Evolutionary conservation across 495 filamentous ascomycete species (phyloP).

Genomic region (Barbatosphaeria neglecta): DNA sequence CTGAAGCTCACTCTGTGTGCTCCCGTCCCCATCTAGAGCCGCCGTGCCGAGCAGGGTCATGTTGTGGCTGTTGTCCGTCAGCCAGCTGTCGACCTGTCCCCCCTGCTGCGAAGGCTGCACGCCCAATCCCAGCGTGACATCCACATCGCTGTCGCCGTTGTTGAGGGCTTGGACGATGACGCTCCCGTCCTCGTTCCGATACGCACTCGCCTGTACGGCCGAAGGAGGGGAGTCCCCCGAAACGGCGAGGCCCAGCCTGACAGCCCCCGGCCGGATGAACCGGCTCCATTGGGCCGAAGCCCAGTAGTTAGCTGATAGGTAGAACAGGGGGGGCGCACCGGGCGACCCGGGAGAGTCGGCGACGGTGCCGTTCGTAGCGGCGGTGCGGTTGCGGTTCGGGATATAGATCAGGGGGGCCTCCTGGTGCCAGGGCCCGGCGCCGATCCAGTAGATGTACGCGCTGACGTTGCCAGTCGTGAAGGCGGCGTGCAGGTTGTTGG

Average conservation of each 20-base stretch:
- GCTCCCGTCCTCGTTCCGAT: constrained; percentile 3
- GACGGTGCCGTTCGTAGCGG: too few species aligned
- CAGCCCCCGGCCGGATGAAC: constrained; percentile 9
- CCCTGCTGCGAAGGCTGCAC: neutral
- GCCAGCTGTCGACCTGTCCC: neutral
- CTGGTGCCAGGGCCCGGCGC: neutral
- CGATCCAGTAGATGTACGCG: constrained; percentile 41
- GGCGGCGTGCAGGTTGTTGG: constrained; percentile 34
- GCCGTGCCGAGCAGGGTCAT: neutral
- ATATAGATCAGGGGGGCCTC: constrained; percentile 8
- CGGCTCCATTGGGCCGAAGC: constrained; percentile 9
- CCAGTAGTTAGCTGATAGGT: constrained; percentile 6
- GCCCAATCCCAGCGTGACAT: neutral
- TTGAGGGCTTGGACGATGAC: constrained; percentile 9
- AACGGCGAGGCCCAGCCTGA: neutral
- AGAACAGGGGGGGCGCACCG: neutral
- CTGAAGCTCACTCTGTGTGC: too few species aligned
- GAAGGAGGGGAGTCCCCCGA: neutral
- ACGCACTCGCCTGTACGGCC: constrained; percentile 4
- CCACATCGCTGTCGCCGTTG: constrained; percentile 4
- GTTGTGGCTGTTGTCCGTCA: neutral
- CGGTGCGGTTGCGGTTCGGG: neutral
- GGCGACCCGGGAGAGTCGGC: too few species aligned
- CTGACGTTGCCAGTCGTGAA: constrained; percentile 33
- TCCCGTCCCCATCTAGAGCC: neutral